Percentiles rank a stretch among this genome's conserved stretches.
phyloP scores from a whole-genome alignment of 371 early-diverging fungal species.

The Syncephalis fuscata region DNA sequence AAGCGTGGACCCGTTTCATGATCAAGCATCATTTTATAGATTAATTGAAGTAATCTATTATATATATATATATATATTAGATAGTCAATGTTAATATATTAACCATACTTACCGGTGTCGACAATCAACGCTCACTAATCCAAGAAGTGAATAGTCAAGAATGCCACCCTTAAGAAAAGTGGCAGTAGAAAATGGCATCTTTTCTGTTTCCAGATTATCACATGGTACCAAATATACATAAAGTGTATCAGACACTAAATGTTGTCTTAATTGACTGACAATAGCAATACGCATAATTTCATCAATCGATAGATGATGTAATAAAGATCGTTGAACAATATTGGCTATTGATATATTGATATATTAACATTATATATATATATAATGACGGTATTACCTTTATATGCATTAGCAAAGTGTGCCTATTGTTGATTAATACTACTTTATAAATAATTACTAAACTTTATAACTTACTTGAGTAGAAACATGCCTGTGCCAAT shows the following conservation, averaged over 20 bases:
- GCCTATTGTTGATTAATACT: neutral
- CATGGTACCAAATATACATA: slow-evolving; percentile 55
- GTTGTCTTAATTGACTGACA: slow-evolving; percentile 48
- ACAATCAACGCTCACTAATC: slow-evolving; percentile 46
- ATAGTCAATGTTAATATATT: neutral
- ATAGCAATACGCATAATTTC: slow-evolving; percentile 52
- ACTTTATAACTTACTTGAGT: no score
- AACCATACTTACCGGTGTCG: slow-evolving; percentile 30
- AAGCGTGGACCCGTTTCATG: slow-evolving; percentile 42
- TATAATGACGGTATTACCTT: slow-evolving; percentile 6
- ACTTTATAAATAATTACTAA: neutral
- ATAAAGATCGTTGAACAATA: slow-evolving; percentile 26
- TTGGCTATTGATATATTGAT: slow-evolving; percentile 11
- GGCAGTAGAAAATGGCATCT: slow-evolving; percentile 29
- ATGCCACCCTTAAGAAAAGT: slow-evolving; percentile 57
- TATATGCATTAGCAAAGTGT: neutral
- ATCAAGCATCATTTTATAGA: slow-evolving; percentile 69
- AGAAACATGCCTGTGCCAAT: slow-evolving; percentile 26
- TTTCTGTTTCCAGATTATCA: slow-evolving; percentile 25
- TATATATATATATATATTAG: neutral
- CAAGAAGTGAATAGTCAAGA: slow-evolving; percentile 39
- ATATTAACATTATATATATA: neutral
- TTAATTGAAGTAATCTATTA: slow-evolving; percentile 37
- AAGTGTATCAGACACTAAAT: slow-evolving; percentile 55
- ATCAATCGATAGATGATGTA: slow-evolving; percentile 35